Percentiles rank a stretch among this genome's conserved stretches.
Conservation (phyloP, 164 flowering plant species). For the Warburgia ugandensis region DNA sequence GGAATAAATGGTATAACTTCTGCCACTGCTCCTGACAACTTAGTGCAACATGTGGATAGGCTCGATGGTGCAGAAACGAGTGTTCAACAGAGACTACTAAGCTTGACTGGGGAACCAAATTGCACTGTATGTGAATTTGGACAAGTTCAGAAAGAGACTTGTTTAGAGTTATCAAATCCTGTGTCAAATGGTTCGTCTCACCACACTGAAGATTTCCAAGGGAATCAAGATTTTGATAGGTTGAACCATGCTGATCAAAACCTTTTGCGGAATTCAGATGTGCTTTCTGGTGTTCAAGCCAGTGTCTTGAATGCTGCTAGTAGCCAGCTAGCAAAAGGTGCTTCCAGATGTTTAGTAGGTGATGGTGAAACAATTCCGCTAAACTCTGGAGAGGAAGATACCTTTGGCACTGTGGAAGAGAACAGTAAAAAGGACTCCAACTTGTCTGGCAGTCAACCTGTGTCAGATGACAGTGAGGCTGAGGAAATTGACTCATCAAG, state of each 20-base stretch:
- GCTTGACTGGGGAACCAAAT: neutral
- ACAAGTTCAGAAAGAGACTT: constrained; percentile 4
- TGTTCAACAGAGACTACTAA: neutral
- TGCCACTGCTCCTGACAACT: constrained; percentile 12
- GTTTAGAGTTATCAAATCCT: neutral
- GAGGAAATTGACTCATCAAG: constrained; percentile 30
- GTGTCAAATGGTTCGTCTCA: constrained; percentile 3
- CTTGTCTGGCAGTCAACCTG: constrained; percentile 8
- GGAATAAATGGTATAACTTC: constrained; percentile 12
- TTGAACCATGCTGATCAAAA: constrained; percentile 11
- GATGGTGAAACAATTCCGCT: neutral
- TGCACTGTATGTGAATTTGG: constrained; percentile 10
- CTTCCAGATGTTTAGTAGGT: constrained; percentile 11
- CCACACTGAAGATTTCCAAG: constrained; percentile 10
- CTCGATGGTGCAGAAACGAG: constrained; percentile 9
- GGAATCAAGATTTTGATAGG: constrained; percentile 6
- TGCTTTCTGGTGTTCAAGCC: constrained; percentile 8
- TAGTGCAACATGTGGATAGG: constrained; percentile 10
- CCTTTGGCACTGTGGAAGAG: constrained; percentile 8
- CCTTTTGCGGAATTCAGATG: constrained; percentile 14
- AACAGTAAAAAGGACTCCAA: constrained; percentile 10
- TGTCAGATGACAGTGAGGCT: constrained; percentile 33
- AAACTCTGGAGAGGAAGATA: neutral
- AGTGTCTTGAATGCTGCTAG: no score
- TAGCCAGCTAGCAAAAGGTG: no score